Evolutionary conservation across 768 basidiomycete genomes (phyloP).

Genomic region (Auricularia auricula-judae): DNA sequence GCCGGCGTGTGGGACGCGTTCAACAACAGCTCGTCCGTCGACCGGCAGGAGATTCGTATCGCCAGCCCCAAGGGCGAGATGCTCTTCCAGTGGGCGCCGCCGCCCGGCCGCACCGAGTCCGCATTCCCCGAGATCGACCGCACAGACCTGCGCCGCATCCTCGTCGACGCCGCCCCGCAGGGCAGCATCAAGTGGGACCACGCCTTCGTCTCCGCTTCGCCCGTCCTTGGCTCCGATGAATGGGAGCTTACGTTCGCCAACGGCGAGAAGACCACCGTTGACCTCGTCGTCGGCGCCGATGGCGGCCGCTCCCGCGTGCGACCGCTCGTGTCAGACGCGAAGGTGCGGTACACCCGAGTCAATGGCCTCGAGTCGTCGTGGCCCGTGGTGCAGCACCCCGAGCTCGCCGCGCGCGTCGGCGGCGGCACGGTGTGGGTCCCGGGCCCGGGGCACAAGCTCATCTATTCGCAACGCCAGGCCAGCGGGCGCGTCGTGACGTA

Average conservation of each 20-base stretch:
- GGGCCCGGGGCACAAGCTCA: conserved; percentile 9
- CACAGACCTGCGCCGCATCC: conserved; percentile 6
- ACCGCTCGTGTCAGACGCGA: conserved; percentile 10
- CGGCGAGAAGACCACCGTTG: neutral
- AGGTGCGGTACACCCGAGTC: conserved; percentile 12
- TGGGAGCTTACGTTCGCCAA: neutral
- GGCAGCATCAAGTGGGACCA: conserved; percentile 6
- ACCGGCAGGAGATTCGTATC: conserved; percentile 14
- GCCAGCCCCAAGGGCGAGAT: conserved; percentile 3
- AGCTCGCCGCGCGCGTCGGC: conserved; percentile 5
- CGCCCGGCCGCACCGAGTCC: neutral
- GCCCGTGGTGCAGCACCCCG: conserved; percentile 2
- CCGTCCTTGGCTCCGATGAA: neutral
- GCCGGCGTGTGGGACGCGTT: conserved; percentile 15
- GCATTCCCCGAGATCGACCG: neutral
- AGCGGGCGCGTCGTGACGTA: conserved; percentile 12
- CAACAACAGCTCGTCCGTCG: conserved; percentile 8
- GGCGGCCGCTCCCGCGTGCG: conserved; percentile 17
- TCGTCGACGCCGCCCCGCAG: conserved; percentile 9
- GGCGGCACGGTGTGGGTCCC: conserved; percentile 8
- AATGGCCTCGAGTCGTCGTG: conserved; percentile 13
- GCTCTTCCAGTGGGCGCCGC: neutral
- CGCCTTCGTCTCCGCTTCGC: neutral
- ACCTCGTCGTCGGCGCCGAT: conserved; percentile 17
- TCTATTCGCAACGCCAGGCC: conserved; percentile 13